Conservation (phyloP, 768 basidiomycete species). For the Chalciporus chontae region DNA sequence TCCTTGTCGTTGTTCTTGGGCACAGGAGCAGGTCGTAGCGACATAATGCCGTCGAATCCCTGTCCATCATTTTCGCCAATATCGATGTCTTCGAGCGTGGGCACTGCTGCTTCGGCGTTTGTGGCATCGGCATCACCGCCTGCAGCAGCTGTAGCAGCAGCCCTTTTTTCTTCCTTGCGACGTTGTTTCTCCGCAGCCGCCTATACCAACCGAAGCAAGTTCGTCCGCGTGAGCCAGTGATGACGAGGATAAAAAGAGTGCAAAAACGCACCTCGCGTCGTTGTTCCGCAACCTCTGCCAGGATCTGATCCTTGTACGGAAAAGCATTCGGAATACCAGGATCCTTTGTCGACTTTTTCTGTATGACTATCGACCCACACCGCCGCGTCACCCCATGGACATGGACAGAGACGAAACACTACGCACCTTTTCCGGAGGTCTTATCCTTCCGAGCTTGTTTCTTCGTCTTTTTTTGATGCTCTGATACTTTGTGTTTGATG, state of each 20-base stretch:
- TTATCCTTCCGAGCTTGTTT: slow-evolving; percentile 73
- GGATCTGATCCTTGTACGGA: slow-evolving; percentile 91
- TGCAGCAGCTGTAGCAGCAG: slow-evolving; percentile 20
- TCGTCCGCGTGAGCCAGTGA: background rate
- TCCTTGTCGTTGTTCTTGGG: slow-evolving; percentile 1
- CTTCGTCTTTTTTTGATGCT: slow-evolving; percentile 71
- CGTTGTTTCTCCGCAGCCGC: slow-evolving; percentile 73
- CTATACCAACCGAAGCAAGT: slow-evolving; percentile 34
- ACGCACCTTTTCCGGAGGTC: slow-evolving; percentile 80
- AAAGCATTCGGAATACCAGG: slow-evolving; percentile 92
- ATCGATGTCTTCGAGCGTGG: slow-evolving; percentile 26
- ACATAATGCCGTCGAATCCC: slow-evolving; percentile 39
- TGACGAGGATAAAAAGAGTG: background rate
- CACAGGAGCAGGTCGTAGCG: slow-evolving; percentile 10
- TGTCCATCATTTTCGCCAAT: slow-evolving; percentile 28
- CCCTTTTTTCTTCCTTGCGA: slow-evolving; percentile 63
- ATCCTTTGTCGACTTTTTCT: slow-evolving; percentile 63
- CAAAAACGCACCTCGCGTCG: slow-evolving; percentile 54
- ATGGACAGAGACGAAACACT: background rate
- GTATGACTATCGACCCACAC: slow-evolving; percentile 18
- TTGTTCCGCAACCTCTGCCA: slow-evolving; percentile 85
- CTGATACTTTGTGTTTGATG: slow-evolving; percentile 71
- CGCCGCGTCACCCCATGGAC: background rate
- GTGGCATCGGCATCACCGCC: slow-evolving; percentile 24
- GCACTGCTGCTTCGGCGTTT: slow-evolving; percentile 20